phyloP scores from a whole-genome alignment of 2,329 filamentous ascomycete genomes.

The Fusarium citri region DNA sequence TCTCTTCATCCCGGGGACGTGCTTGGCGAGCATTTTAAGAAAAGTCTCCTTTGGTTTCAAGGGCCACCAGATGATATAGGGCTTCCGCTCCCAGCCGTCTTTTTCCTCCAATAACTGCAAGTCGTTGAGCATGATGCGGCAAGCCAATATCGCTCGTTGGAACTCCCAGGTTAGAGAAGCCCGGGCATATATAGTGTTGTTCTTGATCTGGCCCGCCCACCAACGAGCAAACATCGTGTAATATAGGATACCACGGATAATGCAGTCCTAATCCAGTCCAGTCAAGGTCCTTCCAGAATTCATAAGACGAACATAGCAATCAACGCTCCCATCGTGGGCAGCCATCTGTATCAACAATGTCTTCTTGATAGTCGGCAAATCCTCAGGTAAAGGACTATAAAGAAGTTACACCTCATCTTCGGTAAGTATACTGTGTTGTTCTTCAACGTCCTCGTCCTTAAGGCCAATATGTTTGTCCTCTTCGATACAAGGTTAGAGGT shows the following conservation, averaged over 20 bases:
- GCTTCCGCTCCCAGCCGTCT: background rate
- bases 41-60: background rate
- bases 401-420: background rate
- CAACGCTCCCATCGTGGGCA: constrained; percentile 11
- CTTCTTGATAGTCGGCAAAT: constrained; percentile 14
- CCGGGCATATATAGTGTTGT: background rate
- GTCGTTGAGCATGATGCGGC: constrained; percentile 22
- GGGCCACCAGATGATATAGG: constrained; percentile 21
- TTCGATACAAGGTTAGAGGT: constrained; percentile 12
- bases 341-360: constrained; percentile 15
- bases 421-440: background rate
- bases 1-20: constrained; percentile 4
- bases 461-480: constrained; percentile 9
- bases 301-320: background rate
- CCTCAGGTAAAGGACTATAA: background rate
- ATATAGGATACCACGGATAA: background rate
- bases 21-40: background rate
- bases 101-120: background rate
- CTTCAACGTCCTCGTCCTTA: background rate
- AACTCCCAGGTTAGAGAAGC: background rate
- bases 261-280: background rate
- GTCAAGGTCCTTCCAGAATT: background rate
- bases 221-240: constrained; percentile 15
- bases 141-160: constrained; percentile 2
- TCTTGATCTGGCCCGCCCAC: constrained; percentile 17